These are phyloP conservation scores for Stemphylium vesicarium DNA, from an alignment of 2,329 filamentous ascomycete genomes.

Conservation along the genomic window DNA sequence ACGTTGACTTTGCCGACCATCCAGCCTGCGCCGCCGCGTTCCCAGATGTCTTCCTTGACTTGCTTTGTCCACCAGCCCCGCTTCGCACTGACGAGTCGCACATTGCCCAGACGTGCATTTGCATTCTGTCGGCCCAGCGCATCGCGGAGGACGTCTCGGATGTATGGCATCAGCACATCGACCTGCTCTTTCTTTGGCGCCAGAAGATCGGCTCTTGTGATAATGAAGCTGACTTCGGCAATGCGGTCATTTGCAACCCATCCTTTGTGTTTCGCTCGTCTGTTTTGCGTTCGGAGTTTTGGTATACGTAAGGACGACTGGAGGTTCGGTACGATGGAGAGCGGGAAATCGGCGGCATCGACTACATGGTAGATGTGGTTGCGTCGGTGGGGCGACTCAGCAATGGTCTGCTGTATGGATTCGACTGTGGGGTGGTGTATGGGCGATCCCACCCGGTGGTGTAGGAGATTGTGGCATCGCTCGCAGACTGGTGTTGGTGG, in stretches of 20 bases:
- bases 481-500: constrained; percentile 72
- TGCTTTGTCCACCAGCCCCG: constrained; percentile 89
- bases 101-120: constrained; percentile 83
- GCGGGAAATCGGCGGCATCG: constrained; percentile 94
- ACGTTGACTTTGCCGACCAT: constrained; percentile 99
- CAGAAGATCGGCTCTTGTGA: constrained; percentile 86
- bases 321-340: constrained; percentile 85
- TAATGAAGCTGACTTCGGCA: constrained; percentile 85
- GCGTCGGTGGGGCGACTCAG: constrained; percentile 84
- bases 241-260: constrained; percentile 69
- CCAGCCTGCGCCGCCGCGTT: constrained; percentile 86
- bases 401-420: constrained; percentile 81
- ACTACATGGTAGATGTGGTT: constrained; percentile 97
- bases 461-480: constrained; percentile 80
- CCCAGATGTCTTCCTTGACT: constrained; percentile 84
- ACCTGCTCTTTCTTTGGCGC: constrained; percentile 84
- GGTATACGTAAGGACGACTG: constrained; percentile 73
- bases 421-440: constrained; percentile 83
- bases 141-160: constrained; percentile 77
- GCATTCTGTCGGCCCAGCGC: constrained; percentile 71
- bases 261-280: constrained; percentile 71
- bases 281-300: constrained; percentile 78
- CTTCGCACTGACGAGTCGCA: constrained; percentile 84
- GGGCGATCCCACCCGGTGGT: constrained; percentile 74
- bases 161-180: constrained; percentile 83